A percentile compares a stretch with the other conserved stretches of the same genome.
phyloP scores from a whole-genome alignment of 2,329 filamentous ascomycete species.

The Alternaria sp. region DNA sequence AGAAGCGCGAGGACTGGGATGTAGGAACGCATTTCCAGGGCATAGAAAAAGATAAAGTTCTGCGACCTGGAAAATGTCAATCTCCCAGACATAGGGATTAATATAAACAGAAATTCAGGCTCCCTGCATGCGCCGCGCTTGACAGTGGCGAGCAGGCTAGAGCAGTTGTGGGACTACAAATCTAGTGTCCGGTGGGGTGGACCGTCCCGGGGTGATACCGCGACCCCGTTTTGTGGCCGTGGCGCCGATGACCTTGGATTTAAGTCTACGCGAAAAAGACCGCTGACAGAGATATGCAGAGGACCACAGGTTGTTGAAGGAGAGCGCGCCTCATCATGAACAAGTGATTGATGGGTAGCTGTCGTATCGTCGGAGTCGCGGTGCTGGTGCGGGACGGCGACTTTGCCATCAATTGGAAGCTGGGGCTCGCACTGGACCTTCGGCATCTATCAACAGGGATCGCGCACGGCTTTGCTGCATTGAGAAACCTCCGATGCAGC shows the following conservation, averaged over 20 bases:
- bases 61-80: not conserved
- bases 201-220: not conserved
- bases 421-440: not conserved
- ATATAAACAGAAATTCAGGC: constrained; percentile 4
- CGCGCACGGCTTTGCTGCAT: not conserved
- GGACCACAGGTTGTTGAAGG: not conserved
- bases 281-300: not conserved
- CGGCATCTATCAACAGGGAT: not conserved
- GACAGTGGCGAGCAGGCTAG: constrained; percentile 1
- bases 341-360: not conserved
- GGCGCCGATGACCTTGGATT: not conserved
- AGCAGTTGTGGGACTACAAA: not conserved
- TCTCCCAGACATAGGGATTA: not conserved
- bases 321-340: not conserved
- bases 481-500: not conserved
- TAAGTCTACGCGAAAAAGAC: not conserved
- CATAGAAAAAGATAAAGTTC: not conserved
- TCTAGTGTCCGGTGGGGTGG: constrained; percentile 7
- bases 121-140: not conserved
- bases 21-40: constrained; percentile 2
- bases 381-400: not conserved
- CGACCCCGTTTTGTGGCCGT: not conserved
- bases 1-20: constrained; percentile 2
- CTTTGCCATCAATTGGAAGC: not conserved
- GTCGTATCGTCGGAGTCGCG: not conserved